Evolutionary conservation across 2,329 filamentous ascomycete genomes (phyloP), one percentile per base, ranked within the genome.

Genomic region (Tolypocladium amazonense): DNA sequence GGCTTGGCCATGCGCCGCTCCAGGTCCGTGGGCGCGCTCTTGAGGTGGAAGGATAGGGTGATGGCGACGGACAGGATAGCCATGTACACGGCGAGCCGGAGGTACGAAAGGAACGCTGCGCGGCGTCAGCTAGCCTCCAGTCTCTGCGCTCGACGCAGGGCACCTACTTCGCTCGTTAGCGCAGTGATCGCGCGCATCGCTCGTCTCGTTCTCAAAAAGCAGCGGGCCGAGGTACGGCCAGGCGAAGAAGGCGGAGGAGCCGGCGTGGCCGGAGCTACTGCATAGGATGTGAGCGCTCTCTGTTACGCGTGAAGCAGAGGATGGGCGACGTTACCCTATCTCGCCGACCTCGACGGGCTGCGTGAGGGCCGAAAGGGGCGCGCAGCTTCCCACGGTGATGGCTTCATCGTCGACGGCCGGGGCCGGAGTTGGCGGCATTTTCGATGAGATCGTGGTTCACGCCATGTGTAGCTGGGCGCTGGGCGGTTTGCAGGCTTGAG

Each of bases 11-110:
- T 86, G 52, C 82, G 83, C 61, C 84, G 78, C 76, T 99, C 94
- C 18, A 90, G 72, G 0, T 77, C 69, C 0, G 85, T 83, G 0
- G 94, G 90, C 66, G 86, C 75, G 23, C 79, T 79, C 69, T 92
- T 92, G 56, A 99, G 81, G 70, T 99, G 93, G 72, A 99, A 99
- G 18, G 90, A 96, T 57, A 97, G 81, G 12, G 96, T 86, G 65
- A 99, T 96, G 57, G 94, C 93, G 38, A 96, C 84, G 35, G 90
- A 85, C 11, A 97, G 91, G 57, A 99, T 80, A 64, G 91, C 86
- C 83, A 97, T 92, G 76, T 96, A 96, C 66, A 96, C 84, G 38
- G 89, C 87, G 2, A 97, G 82, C 4, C 92, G 87, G 25, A 97
- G 84, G 82, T 94, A 97, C 2, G 93, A 94, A 35, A 97, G 86